A percentile compares a stretch with the other conserved stretches of the same genome.
These are phyloP conservation scores for Gossypium anomalum DNA, from an alignment of 345 rosid species.

Conservation along the genomic window DNA sequence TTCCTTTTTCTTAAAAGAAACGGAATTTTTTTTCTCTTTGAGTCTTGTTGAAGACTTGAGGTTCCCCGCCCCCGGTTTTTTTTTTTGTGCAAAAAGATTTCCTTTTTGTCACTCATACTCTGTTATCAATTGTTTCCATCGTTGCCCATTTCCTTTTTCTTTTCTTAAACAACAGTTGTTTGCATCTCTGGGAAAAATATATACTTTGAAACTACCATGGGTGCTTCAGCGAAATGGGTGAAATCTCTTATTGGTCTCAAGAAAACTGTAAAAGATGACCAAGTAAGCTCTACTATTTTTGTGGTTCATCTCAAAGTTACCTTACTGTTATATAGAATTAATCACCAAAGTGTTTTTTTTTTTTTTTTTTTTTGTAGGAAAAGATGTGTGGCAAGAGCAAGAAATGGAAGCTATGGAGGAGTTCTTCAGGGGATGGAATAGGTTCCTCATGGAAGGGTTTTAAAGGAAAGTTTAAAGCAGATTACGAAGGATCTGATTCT, in stretches of 20 bases:
- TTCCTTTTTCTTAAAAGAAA: background rate
- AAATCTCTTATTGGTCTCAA: slow-evolving; percentile 71
- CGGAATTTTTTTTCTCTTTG: background rate
- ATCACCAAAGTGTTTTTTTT: background rate
- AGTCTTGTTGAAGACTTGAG: background rate
- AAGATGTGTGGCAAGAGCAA: slow-evolving; percentile 47
- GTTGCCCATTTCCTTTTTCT: too few relatives aligned
- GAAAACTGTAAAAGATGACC: slow-evolving; percentile 65
- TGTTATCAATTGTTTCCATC: too few relatives aligned
- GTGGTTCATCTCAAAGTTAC: background rate
- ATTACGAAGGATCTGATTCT: slow-evolving; percentile 45
- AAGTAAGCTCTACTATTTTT: slow-evolving; percentile 31
- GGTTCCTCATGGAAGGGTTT: slow-evolving; percentile 53
- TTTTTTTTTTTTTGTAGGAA: slow-evolving; percentile 24
- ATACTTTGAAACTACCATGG: slow-evolving; percentile 36
- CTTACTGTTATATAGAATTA: background rate
- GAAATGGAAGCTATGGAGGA: slow-evolving; percentile 83
- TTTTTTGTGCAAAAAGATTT: background rate
- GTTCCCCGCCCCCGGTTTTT: too few relatives aligned
- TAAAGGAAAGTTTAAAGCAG: slow-evolving; percentile 46
- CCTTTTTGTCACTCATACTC: background rate
- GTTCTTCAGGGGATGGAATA: slow-evolving; percentile 51
- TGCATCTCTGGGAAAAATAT: background rate
- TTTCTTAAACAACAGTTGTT: background rate
- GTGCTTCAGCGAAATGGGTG: slow-evolving; percentile 96